phyloP scores from a whole-genome alignment of 176 grass and related monocot genomes.

The Phragmites australis region DNA sequence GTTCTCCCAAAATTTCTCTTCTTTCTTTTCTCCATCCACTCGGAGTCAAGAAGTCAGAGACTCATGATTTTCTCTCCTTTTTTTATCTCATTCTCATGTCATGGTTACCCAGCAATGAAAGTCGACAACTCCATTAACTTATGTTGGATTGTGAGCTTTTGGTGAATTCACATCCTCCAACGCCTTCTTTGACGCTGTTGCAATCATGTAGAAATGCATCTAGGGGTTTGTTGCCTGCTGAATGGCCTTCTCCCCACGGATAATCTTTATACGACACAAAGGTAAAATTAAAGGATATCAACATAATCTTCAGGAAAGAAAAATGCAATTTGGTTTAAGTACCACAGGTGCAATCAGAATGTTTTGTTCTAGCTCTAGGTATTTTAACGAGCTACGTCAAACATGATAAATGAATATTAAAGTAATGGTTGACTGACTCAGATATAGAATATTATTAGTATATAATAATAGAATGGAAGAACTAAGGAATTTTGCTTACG shows the following conservation, averaged over 20 bases:
- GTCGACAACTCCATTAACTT: background rate
- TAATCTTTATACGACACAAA: slow-evolving; percentile 40
- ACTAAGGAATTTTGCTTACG: slow-evolving; percentile 41
- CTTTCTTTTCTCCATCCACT: background rate
- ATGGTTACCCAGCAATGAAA: slow-evolving; percentile 5
- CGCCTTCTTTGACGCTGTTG: background rate
- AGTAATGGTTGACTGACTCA: background rate
- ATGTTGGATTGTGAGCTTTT: slow-evolving; percentile 25
- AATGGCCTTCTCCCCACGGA: slow-evolving; percentile 52
- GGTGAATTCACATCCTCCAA: background rate
- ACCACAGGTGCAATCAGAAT: background rate
- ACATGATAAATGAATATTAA: background rate
- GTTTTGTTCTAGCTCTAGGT: background rate
- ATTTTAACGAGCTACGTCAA: background rate
- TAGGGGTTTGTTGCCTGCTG: slow-evolving; percentile 42
- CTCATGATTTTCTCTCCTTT: background rate
- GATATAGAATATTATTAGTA: background rate
- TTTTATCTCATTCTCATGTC: background rate
- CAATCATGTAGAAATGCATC: background rate
- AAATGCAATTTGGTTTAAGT: background rate
- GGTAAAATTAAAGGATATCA: background rate
- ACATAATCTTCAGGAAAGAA: background rate
- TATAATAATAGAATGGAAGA: background rate
- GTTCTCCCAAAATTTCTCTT: slow-evolving; percentile 30
- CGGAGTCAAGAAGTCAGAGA: slow-evolving; percentile 23